Conservation (phyloP, 2,329 filamentous ascomycete genomes). For the Trichoderma sp. region DNA sequence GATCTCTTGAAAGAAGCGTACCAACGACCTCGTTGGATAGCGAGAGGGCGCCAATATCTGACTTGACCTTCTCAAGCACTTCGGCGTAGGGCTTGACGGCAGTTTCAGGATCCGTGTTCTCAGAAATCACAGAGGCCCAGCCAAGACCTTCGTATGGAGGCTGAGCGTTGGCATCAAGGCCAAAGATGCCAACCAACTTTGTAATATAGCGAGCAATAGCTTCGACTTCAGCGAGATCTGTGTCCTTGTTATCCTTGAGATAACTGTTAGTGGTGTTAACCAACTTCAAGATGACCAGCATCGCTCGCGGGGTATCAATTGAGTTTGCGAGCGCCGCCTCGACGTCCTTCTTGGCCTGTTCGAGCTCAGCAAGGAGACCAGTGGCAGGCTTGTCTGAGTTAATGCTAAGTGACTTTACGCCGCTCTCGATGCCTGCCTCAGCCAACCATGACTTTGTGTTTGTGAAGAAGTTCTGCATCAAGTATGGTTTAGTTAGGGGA, state of each 20-base stretch:
- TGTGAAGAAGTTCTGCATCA: constrained; percentile 54
- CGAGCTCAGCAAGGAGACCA: constrained; percentile 41
- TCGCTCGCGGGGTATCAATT: constrained; percentile 79
- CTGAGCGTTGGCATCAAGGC: constrained; percentile 64
- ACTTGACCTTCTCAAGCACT: constrained; percentile 45
- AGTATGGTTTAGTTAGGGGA: constrained; percentile 25
- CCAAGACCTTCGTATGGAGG: constrained; percentile 56
- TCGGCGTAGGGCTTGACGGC: constrained; percentile 48
- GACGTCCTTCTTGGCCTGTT: constrained; percentile 54
- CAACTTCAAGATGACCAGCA: constrained; percentile 74
- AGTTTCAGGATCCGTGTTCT: constrained; percentile 42
- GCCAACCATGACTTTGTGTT: constrained; percentile 54
- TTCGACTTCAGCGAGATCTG: constrained; percentile 49
- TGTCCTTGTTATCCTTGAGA: constrained; percentile 46
- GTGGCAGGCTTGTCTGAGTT: constrained; percentile 31
- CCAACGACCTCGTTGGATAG: constrained; percentile 48
- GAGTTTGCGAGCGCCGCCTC: constrained; percentile 70
- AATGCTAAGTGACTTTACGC: constrained; percentile 40
- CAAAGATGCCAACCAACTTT: constrained; percentile 78
- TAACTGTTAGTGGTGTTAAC: constrained; percentile 73
- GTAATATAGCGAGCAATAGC: constrained; percentile 75
- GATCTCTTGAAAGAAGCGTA: constrained; percentile 42
- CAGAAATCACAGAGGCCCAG: constrained; percentile 47
- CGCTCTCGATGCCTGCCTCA: constrained; percentile 39
- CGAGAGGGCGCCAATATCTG: constrained; percentile 46